A percentile compares a stretch with the other conserved stretches of the same genome.
Evolutionary conservation across 768 basidiomycete genomes (phyloP).

Genomic region (Suillus placidus): DNA sequence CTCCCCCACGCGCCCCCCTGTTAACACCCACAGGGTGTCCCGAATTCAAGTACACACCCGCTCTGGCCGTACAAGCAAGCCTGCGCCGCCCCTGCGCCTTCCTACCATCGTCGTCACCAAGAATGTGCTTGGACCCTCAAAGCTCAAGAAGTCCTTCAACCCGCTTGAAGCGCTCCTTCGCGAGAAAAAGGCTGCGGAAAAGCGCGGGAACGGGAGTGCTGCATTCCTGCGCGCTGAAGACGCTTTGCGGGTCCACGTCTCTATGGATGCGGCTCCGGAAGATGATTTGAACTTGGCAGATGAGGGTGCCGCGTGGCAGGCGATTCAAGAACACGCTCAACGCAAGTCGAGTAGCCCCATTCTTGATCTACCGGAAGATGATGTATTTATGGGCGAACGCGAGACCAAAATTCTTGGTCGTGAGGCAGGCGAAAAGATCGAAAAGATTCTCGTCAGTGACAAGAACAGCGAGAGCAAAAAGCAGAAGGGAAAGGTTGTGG

Average conservation of each 20-base stretch:
- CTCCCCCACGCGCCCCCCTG: conserved; percentile 10
- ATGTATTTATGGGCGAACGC: conserved; percentile 41
- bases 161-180: conserved; percentile 58
- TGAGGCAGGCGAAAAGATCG: conserved; percentile 44
- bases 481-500: conserved; percentile 20
- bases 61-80: conserved; percentile 26
- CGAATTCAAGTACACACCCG: conserved; percentile 9
- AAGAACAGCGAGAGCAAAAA: conserved; percentile 32
- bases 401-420: conserved; percentile 31
- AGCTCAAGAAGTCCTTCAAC: conserved; percentile 37
- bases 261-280: conserved; percentile 21
- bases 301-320: conserved; percentile 43
- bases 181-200: conserved; percentile 45
- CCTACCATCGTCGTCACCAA: conserved; percentile 17
- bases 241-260: conserved; percentile 35
- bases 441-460: conserved; percentile 47
- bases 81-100: conserved; percentile 10
- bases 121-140: conserved; percentile 3
- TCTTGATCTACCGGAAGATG: conserved; percentile 10
- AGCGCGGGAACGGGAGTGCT: conserved; percentile 39
- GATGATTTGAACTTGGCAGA: conserved; percentile 35
- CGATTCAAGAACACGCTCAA: conserved; percentile 32
- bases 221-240: conserved; percentile 51
- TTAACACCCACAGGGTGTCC: neutral
- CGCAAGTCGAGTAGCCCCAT: conserved; percentile 22